Percentiles rank a stretch among this genome's conserved stretches.
Evolutionary conservation across 176 grass and related monocot genomes (phyloP).

Genomic region (Aegilops speltoides): DNA sequence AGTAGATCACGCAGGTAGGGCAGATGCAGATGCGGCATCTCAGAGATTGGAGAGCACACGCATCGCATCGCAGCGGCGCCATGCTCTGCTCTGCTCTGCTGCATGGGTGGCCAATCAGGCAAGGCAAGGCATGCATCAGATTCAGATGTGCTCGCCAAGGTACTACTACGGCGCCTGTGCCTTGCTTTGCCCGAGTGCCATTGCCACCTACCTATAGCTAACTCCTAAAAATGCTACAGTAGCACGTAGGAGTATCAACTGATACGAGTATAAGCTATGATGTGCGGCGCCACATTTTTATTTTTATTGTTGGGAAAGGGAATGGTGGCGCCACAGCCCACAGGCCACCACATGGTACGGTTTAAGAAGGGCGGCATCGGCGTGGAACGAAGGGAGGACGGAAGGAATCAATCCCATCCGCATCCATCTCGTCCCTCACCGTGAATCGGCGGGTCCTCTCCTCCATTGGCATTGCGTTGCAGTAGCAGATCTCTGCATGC

Average conservation of each 20-base stretch:
- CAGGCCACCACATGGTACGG: neutral
- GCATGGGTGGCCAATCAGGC: neutral
- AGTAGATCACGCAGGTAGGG: too few species aligned
- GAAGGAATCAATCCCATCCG: conserved; percentile 5
- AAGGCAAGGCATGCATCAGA: conserved; percentile 5
- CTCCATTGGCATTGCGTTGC: neutral
- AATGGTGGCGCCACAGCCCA: too few species aligned
- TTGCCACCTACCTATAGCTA: neutral
- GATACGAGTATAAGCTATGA: neutral
- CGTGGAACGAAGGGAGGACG: neutral
- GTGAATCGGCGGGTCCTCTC: neutral
- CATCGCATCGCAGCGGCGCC: neutral
- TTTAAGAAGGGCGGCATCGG: neutral
- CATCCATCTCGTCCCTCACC: neutral
- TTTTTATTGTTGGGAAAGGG: too few species aligned
- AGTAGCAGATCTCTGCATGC: neutral
- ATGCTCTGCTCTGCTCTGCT: neutral
- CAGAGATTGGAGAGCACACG: neutral
- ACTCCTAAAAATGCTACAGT: neutral
- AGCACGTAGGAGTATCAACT: neutral
- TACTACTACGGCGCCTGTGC: neutral
- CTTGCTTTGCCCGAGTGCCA: neutral
- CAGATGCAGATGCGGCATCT: neutral
- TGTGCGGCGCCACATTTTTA: neutral
- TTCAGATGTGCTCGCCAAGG: conserved; percentile 23